Evolutionary conservation across 345 rosid genomes (phyloP), one percentile per base, ranked within the genome.

Genomic region (Raphanus raphanistrum): DNA sequence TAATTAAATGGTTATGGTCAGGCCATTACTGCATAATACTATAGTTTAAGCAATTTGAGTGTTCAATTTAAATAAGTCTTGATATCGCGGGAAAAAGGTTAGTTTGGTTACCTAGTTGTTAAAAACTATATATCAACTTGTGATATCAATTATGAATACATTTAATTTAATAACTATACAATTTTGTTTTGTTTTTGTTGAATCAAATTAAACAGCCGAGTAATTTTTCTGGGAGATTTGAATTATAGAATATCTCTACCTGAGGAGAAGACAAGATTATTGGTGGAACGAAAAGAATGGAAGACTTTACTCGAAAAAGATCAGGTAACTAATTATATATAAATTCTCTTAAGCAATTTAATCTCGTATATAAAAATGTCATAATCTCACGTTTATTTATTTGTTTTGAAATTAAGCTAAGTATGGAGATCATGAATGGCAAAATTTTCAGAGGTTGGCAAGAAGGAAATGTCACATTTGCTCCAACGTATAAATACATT

Each of bases 401-500:
- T 63, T 57, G 9, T 27, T 12, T 33, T 69, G 17, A 28, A 77
- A 72, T 77, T 65, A 85, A 92, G 96, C 86, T 92, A 63, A 88
- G 71, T 17, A 84, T 72, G 84, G 92, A 89, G 87, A 84, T 89
- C 38, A 36, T 77, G 81, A 71, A 82, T 41, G 92, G 96, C 9
- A 86, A 85, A 75, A 75, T 76, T 57, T 80, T 92, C 48, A 72
- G 77, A 80, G 90, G 89, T 9, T 92, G 96, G 97, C 76, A 87
- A 6, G 97, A 90, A 78, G 95, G 87, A 78, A 11, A 25, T 28
- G 84, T 92, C 79, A 77, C 83, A 70, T 92, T 90, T 54, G 84
- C 92, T 58, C 97, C 97, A 0, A 92, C 97, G 0, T 92, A 92
- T 82, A 92, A 92, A 84, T 92, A 92, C 63, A 81, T 76, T 57